phyloP scores from a whole-genome alignment of 1,284 basidiomycete genomes.

The Thecaphora thlaspeos region DNA sequence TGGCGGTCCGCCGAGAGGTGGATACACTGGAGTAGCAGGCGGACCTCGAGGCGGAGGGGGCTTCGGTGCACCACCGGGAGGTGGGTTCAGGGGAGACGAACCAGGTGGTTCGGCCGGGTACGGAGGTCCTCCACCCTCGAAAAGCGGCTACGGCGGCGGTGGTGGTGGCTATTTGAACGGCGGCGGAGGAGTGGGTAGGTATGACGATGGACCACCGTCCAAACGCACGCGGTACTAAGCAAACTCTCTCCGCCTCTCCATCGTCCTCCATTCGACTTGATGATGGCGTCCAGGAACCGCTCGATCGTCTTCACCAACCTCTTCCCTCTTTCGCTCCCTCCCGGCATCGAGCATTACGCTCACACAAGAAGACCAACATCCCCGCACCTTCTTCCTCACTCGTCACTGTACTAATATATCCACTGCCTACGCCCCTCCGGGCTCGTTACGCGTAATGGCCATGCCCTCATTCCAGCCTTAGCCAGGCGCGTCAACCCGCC shows the following conservation, averaged over 20 bases:
- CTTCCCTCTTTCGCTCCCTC: too few relatives aligned
- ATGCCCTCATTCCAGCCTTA: too few relatives aligned
- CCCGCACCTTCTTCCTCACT: too few relatives aligned
- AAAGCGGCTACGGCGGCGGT: conserved; percentile 1
- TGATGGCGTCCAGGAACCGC: too few relatives aligned
- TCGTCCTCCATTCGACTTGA: too few relatives aligned
- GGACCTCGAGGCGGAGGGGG: conserved; percentile 11
- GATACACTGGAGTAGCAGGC: not conserved
- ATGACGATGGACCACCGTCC: conserved; percentile 17
- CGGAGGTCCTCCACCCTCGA: not conserved
- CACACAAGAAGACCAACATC: too few relatives aligned
- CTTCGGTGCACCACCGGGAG: conserved; percentile 5
- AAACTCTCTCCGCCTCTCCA: not conserved
- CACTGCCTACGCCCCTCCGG: too few relatives aligned
- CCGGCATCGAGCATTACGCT: too few relatives aligned
- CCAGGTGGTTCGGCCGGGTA: conserved; percentile 1
- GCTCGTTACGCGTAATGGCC: too few relatives aligned
- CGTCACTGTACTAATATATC: too few relatives aligned
- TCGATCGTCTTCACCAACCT: too few relatives aligned
- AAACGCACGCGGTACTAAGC: conserved; percentile 28
- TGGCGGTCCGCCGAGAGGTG: conserved; percentile 4
- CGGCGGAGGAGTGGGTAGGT: not conserved
- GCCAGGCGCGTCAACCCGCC: too few relatives aligned
- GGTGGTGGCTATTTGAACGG: conserved; percentile 2
- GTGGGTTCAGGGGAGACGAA: conserved; percentile 8